Conservation (phyloP, 352 stramenopile genomes). For the Aphanomyces cochlioides region DNA sequence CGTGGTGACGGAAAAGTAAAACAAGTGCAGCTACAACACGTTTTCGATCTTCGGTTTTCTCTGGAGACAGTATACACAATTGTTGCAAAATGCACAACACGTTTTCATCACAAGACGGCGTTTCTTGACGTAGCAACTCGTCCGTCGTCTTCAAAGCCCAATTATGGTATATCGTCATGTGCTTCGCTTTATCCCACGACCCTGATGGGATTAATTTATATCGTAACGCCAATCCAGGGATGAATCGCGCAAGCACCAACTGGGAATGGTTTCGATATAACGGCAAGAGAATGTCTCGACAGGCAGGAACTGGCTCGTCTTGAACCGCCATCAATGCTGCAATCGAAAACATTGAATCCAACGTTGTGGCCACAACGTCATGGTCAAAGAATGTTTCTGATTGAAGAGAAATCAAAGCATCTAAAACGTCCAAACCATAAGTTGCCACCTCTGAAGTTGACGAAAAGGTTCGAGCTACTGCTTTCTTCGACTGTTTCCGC, state of each 20-base stretch:
- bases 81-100: slow-evolving; percentile 47
- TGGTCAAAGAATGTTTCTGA: not conserved
- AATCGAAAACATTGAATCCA: slow-evolving; percentile 15
- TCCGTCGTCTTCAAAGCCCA: slow-evolving; percentile 22
- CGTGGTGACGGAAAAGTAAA: slow-evolving; percentile 4
- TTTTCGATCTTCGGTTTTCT: slow-evolving; percentile 60
- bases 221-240: slow-evolving; percentile 5
- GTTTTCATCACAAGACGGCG: slow-evolving; percentile 35
- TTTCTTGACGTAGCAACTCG: not conserved
- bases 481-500: slow-evolving; percentile 16
- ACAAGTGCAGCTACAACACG: slow-evolving; percentile 9
- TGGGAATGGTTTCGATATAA: slow-evolving; percentile 8
- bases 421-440: slow-evolving; percentile 4
- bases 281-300: not conserved
- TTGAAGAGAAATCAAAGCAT: not conserved
- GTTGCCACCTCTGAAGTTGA: not conserved
- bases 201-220: slow-evolving; percentile 20
- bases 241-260: slow-evolving; percentile 18
- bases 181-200: slow-evolving; percentile 15
- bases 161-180: slow-evolving; percentile 10
- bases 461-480: not conserved
- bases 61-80: slow-evolving; percentile 67
- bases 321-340: slow-evolving; percentile 21
- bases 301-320: not conserved
- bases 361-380: slow-evolving; percentile 12